Conservation (phyloP, 352 stramenopile species). For the Phytophthora parvispora region DNA sequence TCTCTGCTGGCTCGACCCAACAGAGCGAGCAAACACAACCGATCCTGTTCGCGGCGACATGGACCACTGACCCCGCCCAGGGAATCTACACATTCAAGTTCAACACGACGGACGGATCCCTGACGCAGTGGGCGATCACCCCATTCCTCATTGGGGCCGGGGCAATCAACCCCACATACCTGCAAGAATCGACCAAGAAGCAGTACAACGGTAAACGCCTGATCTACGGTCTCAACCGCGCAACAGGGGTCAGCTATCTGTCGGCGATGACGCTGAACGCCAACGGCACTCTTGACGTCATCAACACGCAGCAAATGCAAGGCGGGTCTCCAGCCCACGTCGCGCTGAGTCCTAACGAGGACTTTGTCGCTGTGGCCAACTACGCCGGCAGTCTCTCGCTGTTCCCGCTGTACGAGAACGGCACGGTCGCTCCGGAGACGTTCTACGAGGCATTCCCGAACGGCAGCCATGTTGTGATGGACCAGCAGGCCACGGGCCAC, state of each 20-base stretch:
- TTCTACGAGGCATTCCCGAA: slow-evolving; percentile 47
- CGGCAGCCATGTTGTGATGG: slow-evolving; percentile 37
- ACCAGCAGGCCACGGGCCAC: slow-evolving; percentile 46
- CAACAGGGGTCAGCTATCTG: slow-evolving; percentile 46
- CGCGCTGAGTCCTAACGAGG: slow-evolving; percentile 48
- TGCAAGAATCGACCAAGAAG: slow-evolving; percentile 36
- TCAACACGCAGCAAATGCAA: slow-evolving; percentile 53
- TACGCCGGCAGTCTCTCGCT: slow-evolving; percentile 63
- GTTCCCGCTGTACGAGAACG: slow-evolving; percentile 51
- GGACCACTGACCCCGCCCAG: slow-evolving; percentile 55
- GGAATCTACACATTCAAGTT: slow-evolving; percentile 61
- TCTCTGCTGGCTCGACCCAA: not conserved
- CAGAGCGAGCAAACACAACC: not conserved
- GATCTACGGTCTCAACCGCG: slow-evolving; percentile 57
- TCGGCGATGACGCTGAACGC: slow-evolving; percentile 39
- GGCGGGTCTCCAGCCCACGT: slow-evolving; percentile 49
- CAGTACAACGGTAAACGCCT: slow-evolving; percentile 15
- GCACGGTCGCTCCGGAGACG: slow-evolving; percentile 34
- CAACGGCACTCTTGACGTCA: slow-evolving; percentile 37
- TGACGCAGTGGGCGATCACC: slow-evolving; percentile 36
- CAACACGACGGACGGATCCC: slow-evolving; percentile 36
- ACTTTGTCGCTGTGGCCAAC: slow-evolving; percentile 62
- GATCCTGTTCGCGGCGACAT: slow-evolving; percentile 56
- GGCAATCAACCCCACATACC: slow-evolving; percentile 64
- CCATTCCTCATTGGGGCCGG: slow-evolving; percentile 31